Evolutionary conservation across 495 filamentous ascomycete genomes (phyloP).

Genomic region (Aspergillus campestris): DNA sequence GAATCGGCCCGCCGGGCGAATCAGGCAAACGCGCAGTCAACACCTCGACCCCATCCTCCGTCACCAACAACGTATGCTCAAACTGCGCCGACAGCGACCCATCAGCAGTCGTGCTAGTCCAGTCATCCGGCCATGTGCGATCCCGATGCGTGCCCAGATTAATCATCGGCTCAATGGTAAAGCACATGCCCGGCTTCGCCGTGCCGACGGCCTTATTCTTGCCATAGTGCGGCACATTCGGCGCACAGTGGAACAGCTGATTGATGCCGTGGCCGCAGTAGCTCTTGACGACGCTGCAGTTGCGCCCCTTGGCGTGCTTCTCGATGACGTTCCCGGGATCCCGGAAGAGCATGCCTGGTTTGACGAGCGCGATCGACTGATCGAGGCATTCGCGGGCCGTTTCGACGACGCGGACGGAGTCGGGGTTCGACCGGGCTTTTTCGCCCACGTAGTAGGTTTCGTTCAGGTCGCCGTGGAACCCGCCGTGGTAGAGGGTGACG

Average conservation of each 20-base stretch:
- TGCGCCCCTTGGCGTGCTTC: conserved; percentile 68
- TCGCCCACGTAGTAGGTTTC: conserved; percentile 89
- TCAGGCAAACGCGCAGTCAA: conserved; percentile 73
- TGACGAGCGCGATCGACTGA: conserved; percentile 76
- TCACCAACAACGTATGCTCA: conserved; percentile 92
- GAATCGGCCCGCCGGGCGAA: conserved; percentile 77
- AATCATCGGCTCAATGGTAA: conserved; percentile 92
- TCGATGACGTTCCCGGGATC: conserved; percentile 80
- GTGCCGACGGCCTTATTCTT: conserved; percentile 87
- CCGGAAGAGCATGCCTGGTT: conserved; percentile 77
- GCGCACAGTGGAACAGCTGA: conserved; percentile 72
- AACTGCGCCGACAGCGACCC: conserved; percentile 81
- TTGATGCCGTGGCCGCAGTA: conserved; percentile 90
- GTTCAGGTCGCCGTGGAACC: conserved; percentile 84
- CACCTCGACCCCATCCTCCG: conserved; percentile 87
- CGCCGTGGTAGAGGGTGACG: conserved; percentile 77
- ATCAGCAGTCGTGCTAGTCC: conserved; percentile 79
- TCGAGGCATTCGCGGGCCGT: conserved; percentile 71
- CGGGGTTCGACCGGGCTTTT: conserved; percentile 61
- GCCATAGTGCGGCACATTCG: conserved; percentile 80
- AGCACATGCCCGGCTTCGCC: conserved; percentile 85
- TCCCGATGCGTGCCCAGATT: conserved; percentile 72
- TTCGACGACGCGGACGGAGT: conserved; percentile 79
- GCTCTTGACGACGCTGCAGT: conserved; percentile 78
- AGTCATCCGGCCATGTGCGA: conserved; percentile 84